Conservation (phyloP, 176 grass and related monocot genomes). For the Aegilops umbellulata region DNA sequence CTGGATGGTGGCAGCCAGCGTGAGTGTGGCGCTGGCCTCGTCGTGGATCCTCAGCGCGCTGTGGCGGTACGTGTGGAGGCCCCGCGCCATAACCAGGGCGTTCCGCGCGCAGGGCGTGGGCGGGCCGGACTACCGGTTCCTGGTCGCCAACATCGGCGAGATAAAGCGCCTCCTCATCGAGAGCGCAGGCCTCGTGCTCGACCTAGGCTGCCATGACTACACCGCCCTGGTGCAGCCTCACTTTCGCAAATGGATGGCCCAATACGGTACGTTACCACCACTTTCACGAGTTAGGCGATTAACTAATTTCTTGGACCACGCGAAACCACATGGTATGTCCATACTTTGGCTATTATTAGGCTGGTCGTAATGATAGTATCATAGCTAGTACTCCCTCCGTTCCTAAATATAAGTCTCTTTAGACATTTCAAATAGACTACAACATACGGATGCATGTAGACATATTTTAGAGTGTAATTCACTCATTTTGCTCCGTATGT, state of each 20-base stretch:
- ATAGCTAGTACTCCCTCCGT: too few species aligned
- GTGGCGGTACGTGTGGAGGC: slow-evolving; percentile 26
- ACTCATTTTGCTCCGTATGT: too few species aligned
- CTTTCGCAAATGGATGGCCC: slow-evolving; percentile 30
- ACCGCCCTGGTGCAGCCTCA: slow-evolving; percentile 35
- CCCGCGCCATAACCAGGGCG: neutral
- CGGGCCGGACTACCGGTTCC: slow-evolving; percentile 33
- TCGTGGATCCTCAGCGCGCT: slow-evolving; percentile 19
- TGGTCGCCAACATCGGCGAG: slow-evolving; percentile 29
- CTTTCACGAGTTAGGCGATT: too few species aligned
- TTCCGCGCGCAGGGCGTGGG: slow-evolving; percentile 34
- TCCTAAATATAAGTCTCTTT: too few species aligned
- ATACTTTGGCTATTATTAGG: too few species aligned
- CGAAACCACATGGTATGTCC: too few species aligned
- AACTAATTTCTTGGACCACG: too few species aligned
- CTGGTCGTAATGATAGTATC: too few species aligned
- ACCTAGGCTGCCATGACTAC: slow-evolving; percentile 35
- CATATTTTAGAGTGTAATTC: too few species aligned
- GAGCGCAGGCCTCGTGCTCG: neutral
- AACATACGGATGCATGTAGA: too few species aligned
- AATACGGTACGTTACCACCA: slow-evolving; percentile 23
- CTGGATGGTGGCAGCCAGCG: neutral
- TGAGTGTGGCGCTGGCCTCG: neutral
- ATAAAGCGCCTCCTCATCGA: slow-evolving; percentile 26
- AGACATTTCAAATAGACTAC: too few species aligned